Percentiles rank a stretch among this genome's conserved stretches.
Conservation (phyloP, 2,329 filamentous ascomycete genomes). For the Colletotrichum navitas region DNA sequence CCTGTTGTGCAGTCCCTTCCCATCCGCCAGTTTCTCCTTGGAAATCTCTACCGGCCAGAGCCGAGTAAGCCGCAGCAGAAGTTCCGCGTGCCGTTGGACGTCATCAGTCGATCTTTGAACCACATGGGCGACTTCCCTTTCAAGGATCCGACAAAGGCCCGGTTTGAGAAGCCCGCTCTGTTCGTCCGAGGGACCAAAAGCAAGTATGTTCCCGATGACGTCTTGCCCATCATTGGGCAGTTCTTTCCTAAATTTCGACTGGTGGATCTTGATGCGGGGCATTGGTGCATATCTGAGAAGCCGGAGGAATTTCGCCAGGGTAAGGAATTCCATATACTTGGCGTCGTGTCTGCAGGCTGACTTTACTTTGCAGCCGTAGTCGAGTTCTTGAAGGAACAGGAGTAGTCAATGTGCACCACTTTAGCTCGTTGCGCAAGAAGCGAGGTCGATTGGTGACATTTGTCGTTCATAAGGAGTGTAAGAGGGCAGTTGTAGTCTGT, state of each 20-base stretch:
- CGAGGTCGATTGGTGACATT: background rate
- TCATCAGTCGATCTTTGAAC: slow-evolving; percentile 75
- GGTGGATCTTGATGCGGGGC: slow-evolving; percentile 81
- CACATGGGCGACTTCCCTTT: slow-evolving; percentile 92
- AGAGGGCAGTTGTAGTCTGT: background rate
- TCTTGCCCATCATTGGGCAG: slow-evolving; percentile 80
- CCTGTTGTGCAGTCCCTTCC: slow-evolving; percentile 66
- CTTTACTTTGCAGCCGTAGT: slow-evolving; percentile 64
- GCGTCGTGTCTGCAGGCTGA: slow-evolving; percentile 21
- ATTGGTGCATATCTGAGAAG: slow-evolving; percentile 93
- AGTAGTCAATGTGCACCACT: slow-evolving; percentile 51
- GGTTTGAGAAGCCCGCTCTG: slow-evolving; percentile 82
- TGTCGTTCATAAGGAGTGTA: background rate
- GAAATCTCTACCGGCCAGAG: slow-evolving; percentile 77
- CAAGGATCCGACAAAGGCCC: slow-evolving; percentile 73
- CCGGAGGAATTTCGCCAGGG: slow-evolving; percentile 82
- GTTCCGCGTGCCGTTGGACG: slow-evolving; percentile 84
- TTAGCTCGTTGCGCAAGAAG: background rate
- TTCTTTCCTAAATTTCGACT: slow-evolving; percentile 86
- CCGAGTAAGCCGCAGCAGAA: slow-evolving; percentile 66
- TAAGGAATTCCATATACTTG: slow-evolving; percentile 54
- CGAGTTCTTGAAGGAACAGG: slow-evolving; percentile 68
- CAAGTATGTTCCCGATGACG: slow-evolving; percentile 84
- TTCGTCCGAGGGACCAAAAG: slow-evolving; percentile 84
- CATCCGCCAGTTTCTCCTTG: slow-evolving; percentile 91